Evolutionary conservation across 768 basidiomycete genomes (phyloP).

Genomic region (Boletus reticuloceps): DNA sequence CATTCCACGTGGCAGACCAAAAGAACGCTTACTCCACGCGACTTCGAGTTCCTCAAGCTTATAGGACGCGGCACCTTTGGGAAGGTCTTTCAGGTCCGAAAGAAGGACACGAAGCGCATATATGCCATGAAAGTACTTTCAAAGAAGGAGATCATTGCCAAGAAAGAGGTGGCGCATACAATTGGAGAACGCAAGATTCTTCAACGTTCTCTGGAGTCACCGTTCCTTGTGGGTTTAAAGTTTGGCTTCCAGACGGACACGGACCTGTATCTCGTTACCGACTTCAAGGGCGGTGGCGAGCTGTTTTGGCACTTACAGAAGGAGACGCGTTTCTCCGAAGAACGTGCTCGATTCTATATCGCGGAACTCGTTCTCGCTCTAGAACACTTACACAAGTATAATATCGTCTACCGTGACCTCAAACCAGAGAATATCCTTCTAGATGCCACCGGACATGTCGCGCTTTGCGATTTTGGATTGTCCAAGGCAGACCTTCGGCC

Average conservation of each 20-base stretch:
- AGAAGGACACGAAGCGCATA: constrained; percentile 96
- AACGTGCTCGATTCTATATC: constrained; percentile 93
- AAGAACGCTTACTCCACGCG: constrained; percentile 85
- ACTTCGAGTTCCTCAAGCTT: constrained; percentile 98
- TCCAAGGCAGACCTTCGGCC: constrained; percentile 93
- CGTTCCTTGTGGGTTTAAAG: constrained; percentile 97
- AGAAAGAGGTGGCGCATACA: constrained; percentile 99
- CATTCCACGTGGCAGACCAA: constrained; percentile 56
- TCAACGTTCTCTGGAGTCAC: constrained; percentile 87
- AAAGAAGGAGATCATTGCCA: constrained; percentile 98
- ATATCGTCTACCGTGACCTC: constrained; percentile 94
- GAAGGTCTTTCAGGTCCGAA: constrained; percentile 98
- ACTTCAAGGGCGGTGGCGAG: constrained; percentile 98
- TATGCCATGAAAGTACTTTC: constrained; percentile 99
- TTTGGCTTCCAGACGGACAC: constrained; percentile 97
- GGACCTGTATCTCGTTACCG: constrained; percentile 94
- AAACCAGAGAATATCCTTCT: constrained; percentile 99
- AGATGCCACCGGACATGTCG: constrained; percentile 97
- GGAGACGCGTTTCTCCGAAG: constrained; percentile 91
- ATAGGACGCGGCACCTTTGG: constrained; percentile 99
- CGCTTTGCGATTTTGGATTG: constrained; percentile 96
- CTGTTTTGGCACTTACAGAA: constrained; percentile 98
- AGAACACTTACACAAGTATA: constrained; percentile 96
- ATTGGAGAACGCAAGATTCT: constrained; percentile 99
- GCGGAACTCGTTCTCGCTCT: constrained; percentile 93